Evolutionary conservation across 305 asterid genomes (phyloP).

Genomic region (Fraxinus ornus): DNA sequence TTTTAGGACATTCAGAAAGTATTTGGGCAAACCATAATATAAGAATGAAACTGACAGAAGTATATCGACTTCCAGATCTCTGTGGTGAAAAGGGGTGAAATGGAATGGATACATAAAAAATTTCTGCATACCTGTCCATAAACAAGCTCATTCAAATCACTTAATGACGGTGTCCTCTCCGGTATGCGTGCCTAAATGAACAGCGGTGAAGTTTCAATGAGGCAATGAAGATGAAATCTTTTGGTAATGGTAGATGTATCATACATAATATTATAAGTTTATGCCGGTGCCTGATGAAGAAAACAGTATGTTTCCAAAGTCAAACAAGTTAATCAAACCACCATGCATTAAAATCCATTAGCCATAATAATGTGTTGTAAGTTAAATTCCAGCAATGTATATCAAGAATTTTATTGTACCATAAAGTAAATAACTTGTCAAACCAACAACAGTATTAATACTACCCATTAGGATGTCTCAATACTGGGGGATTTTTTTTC

Average conservation of each 20-base stretch:
- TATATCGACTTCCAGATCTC: conserved; percentile 1
- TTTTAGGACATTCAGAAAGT: background rate
- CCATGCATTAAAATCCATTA: background rate
- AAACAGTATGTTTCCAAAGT: background rate
- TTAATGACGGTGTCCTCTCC: conserved; percentile 87
- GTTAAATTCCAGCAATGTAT: background rate
- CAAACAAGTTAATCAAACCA: background rate
- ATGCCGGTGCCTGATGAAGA: conserved; percentile 9
- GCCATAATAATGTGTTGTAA: background rate
- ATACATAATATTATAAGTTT: background rate
- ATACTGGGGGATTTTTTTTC: background rate
- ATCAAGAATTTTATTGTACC: background rate
- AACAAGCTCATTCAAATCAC: conserved; percentile 81
- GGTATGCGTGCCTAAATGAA: conserved; percentile 67
- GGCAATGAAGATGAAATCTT: conserved; percentile 11
- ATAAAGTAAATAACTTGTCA: conserved; percentile 14
- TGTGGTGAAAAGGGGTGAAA: conserved; percentile 3
- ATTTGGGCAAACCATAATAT: conserved; percentile 4
- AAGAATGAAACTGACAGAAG: conserved; percentile 10
- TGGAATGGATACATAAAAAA: background rate
- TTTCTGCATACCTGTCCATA: conserved; percentile 76
- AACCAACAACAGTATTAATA: background rate
- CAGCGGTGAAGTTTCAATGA: background rate
- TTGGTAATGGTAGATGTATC: conserved; percentile 20
- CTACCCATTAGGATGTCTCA: conserved; percentile 1